Evolutionary conservation across 257 asterid genomes (phyloP).

Genomic region (Solanum pennellii): DNA sequence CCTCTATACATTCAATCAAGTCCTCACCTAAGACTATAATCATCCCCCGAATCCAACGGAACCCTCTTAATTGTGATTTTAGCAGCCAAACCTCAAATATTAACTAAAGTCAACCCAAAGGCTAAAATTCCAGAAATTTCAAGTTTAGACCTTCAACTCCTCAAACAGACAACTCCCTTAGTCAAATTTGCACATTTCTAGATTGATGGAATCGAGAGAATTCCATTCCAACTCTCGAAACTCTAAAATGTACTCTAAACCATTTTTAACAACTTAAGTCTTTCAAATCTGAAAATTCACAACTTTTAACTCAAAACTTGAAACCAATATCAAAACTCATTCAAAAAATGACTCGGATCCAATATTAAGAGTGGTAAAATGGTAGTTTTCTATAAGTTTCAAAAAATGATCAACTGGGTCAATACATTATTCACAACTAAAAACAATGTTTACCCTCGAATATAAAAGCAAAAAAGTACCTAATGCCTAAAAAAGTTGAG

Average conservation of each 20-base stretch:
- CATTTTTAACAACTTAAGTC: not conserved
- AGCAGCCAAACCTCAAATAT: not conserved
- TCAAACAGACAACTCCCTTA: not conserved
- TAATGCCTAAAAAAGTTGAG: not conserved
- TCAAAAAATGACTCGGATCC: not conserved
- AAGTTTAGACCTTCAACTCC: not conserved
- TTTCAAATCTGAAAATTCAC: too few relatives aligned
- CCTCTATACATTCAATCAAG: not conserved
- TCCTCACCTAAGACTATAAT: not conserved
- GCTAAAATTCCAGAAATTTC: not conserved
- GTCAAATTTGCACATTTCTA: too few relatives aligned
- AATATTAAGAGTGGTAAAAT: not conserved
- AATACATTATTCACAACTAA: not conserved
- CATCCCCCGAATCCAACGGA: not conserved
- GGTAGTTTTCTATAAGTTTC: not conserved
- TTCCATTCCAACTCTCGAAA: not conserved
- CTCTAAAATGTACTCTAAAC: not conserved
- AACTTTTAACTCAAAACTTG: not conserved
- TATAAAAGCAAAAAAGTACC: not conserved
- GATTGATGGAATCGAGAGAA: not conserved
- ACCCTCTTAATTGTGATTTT: not conserved
- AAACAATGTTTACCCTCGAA: not conserved
- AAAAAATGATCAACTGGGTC: not conserved
- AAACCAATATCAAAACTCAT: not conserved
- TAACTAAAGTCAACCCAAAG: not conserved